Percentiles rank a stretch among this genome's conserved stretches.
phyloP scores from a whole-genome alignment of 305 asterid genomes.

The Vinca major region DNA sequence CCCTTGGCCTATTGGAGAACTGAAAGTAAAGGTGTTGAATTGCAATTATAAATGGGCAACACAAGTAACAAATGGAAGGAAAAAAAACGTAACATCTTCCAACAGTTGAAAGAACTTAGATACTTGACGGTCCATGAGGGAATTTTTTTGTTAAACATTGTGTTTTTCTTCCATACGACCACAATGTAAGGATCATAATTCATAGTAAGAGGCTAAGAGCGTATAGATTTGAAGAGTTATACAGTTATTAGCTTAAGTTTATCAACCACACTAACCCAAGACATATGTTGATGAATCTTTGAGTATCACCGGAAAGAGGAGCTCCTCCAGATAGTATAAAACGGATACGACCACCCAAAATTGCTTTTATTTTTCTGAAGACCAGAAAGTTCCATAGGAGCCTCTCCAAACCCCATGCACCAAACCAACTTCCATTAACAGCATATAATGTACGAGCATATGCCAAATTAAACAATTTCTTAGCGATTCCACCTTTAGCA shows the following conservation, averaged over 20 bases:
- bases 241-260: constrained; percentile 5
- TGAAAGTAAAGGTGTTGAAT: constrained; percentile 22
- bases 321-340: constrained; percentile 98
- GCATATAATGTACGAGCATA: constrained; percentile 76
- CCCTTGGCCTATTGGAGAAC: constrained; percentile 97
- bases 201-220: too few species aligned
- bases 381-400: constrained; percentile 73
- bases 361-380: constrained; percentile 77
- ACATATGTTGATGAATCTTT: constrained; percentile 92
- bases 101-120: neutral
- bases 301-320: constrained; percentile 90
- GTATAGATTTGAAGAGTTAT: neutral
- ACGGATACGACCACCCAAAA: constrained; percentile 91
- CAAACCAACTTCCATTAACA: constrained; percentile 92
- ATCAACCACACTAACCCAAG: constrained; percentile 58
- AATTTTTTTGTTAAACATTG: too few species aligned
- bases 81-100: neutral
- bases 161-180: too few species aligned
- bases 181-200: too few species aligned
- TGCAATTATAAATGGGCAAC: neutral
- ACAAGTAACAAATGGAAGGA: constrained; percentile 10
- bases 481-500: constrained; percentile 73
- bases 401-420: constrained; percentile 97
- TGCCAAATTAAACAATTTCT: constrained; percentile 77
- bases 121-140: neutral